These are phyloP conservation scores for Nicotiana tabacum DNA, from an alignment of 257 asterid species.

Conservation along the genomic window DNA sequence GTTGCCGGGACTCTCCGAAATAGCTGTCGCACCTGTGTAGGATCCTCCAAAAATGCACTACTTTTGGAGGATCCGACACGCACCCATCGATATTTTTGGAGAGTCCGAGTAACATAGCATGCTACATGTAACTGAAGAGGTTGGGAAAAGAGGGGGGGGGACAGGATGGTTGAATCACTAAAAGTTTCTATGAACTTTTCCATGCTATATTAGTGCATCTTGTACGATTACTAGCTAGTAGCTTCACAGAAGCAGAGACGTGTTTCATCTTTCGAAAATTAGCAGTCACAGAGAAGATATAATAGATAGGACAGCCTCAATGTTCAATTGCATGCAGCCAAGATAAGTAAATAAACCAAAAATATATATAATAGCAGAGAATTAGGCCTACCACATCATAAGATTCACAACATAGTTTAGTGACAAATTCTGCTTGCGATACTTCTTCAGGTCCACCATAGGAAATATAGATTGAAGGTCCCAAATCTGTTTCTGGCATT, in stretches of 20 bases:
- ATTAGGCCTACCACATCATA: constrained; percentile 67
- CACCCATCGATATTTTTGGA: too few species aligned
- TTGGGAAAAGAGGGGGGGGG: background rate
- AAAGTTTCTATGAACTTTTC: background rate
- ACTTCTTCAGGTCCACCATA: constrained; percentile 79
- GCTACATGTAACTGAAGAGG: too few species aligned
- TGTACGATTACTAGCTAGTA: background rate
- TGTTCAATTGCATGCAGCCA: background rate
- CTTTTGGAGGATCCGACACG: too few species aligned
- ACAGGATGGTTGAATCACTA: background rate
- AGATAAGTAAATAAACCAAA: background rate
- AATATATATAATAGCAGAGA: constrained; percentile 11
- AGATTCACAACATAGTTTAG: constrained; percentile 68
- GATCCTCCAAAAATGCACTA: too few species aligned
- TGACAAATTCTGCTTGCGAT: constrained; percentile 54
- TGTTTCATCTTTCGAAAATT: background rate
- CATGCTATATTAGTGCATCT: background rate
- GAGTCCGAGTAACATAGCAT: too few species aligned
- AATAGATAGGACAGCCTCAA: background rate
- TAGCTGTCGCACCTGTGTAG: too few species aligned
- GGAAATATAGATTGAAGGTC: constrained; percentile 76
- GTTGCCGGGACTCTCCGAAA: too few species aligned
- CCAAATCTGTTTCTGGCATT: constrained; percentile 54
- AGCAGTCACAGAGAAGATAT: background rate
- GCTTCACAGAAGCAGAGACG: background rate